Conservation (phyloP, 176 grass and related monocot species). For the barley (Hordeum vulgare) region MorexV3_pseudomolecules_assembly NC_058521.1:471098316-471098815, state of each 20-base stretch:
- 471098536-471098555: conserved; percentile 33
- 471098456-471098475: conserved; percentile 62
- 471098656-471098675: conserved; percentile 64
- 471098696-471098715: conserved; percentile 48
- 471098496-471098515: neutral
- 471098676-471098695: conserved; percentile 19
- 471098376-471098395: conserved; percentile 55
- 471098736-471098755: conserved; percentile 99
- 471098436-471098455: conserved; percentile 68
- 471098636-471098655: conserved; percentile 57
- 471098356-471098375: conserved; percentile 72
- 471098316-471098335: conserved; percentile 48
- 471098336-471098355: conserved; percentile 81
- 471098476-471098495: conserved; percentile 26
- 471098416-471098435: conserved; percentile 64
- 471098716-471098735: conserved; percentile 91
- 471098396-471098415: conserved; percentile 6
- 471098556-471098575: conserved; percentile 50
- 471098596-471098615: conserved; percentile 95
- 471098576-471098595: conserved; percentile 82
- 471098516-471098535: conserved; percentile 10
- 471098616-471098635: conserved; percentile 99
- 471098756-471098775: conserved; percentile 89
- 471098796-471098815: conserved; percentile 98
- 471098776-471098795: conserved; percentile 93